A percentile compares a stretch with the other conserved stretches of the same genome.
Conservation (phyloP, 495 filamentous ascomycete species). For the Recurvomyces mirabilis region DNA sequence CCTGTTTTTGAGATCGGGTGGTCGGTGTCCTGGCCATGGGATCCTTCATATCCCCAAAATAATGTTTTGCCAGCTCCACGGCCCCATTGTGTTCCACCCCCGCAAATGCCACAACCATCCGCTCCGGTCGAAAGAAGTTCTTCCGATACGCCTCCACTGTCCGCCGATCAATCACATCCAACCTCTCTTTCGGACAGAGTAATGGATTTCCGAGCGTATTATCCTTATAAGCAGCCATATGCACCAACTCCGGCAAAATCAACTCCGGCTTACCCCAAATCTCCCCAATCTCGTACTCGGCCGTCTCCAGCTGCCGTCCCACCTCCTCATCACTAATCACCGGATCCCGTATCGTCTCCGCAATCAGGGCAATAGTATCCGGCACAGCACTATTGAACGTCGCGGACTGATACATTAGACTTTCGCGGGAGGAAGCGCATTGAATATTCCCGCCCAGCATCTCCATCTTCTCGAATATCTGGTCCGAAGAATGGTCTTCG, state of each 20-base stretch:
- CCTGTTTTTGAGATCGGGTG: slow-evolving; percentile 4
- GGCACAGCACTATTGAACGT: slow-evolving; percentile 93
- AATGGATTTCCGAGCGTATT: slow-evolving; percentile 94
- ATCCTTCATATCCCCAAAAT: slow-evolving; percentile 76
- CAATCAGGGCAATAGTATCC: slow-evolving; percentile 70
- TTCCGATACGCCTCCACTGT: slow-evolving; percentile 70
- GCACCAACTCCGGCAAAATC: slow-evolving; percentile 88
- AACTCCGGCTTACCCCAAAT: slow-evolving; percentile 97
- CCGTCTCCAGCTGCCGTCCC: slow-evolving; percentile 71
- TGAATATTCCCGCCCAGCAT: slow-evolving; percentile 88
- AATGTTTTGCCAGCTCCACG: slow-evolving; percentile 64
- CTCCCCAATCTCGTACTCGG: slow-evolving; percentile 89
- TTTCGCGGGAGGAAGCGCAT: slow-evolving; percentile 88
- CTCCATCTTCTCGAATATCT: slow-evolving; percentile 80
- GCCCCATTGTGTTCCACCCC: slow-evolving; percentile 77
- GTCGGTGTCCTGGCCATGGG: background rate
- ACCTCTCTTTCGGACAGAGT: slow-evolving; percentile 75
- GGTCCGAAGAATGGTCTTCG: slow-evolving; percentile 53
- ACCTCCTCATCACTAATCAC: slow-evolving; percentile 86
- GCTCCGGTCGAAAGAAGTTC: slow-evolving; percentile 75
- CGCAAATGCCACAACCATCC: slow-evolving; percentile 90
- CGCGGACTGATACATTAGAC: slow-evolving; percentile 96
- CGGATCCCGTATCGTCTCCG: slow-evolving; percentile 88
- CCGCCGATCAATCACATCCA: slow-evolving; percentile 61
- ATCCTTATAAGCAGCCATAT: slow-evolving; percentile 86